Base-by-base conservation (phyloP, 345 rosid species). In the Salix caprea region DNA sequence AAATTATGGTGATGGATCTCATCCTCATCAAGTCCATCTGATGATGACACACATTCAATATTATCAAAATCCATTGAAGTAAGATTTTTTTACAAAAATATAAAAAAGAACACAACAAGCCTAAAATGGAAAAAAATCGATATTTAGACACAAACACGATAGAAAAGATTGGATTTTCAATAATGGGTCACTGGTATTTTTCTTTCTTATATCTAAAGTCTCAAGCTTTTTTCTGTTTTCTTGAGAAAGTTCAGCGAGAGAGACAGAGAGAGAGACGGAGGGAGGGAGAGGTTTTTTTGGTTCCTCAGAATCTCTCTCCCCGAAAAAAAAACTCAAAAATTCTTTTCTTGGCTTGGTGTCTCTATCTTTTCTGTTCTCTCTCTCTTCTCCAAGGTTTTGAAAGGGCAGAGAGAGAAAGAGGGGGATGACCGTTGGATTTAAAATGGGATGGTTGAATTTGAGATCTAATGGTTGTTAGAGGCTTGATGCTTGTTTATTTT, bases 11-110 rank as follows among this genome's bases (percentile, higher is more conserved):
- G 87, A 69, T 83, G 89, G 88, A 91, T 89, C 93, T 92, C 98
- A 46, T 90, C 91, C 76, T 88, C 93, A 26, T 90, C 92, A 66
- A 87, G 83, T 34, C 91, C 92, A 71, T 89, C 93, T 23, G 79
- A 77, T 18, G 92, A 84, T 6, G 97, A 86, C 11, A 90, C 93
- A 46, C 96, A 94, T 87, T 91, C 97, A 71, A 94, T 88, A 77
- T 81, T 90, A 74, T 93, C 96, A 81, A 83, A 75, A 26, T 95
- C 98, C 98, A 96, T 95, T 65, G 28, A 65, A 61, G 30, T 67
- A 28, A 44, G 44, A 69, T 34, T 56, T 58, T 58, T 58, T n/a
- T 8, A 23, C 16, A 15, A 46, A 46, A 46, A 46, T 13, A 11
- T 7, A 40, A 46, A 46, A 46, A 46, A 3, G 52, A 46, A n/a